phyloP scores from a whole-genome alignment of 805 yeast species.

The Ogataea glucozyma region DNA sequence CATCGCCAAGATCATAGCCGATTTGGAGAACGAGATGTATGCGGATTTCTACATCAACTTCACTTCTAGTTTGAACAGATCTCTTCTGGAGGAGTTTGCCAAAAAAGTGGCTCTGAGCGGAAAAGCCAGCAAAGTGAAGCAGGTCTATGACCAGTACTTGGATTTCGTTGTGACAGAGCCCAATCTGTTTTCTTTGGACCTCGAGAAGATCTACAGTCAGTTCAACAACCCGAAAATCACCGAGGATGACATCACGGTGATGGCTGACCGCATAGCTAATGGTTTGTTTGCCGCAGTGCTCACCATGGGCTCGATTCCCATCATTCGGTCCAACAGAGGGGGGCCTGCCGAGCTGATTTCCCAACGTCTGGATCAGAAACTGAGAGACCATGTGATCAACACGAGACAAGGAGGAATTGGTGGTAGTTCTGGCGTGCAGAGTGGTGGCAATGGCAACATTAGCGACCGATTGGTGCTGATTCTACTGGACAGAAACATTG shows the following conservation, averaged over 20 bases:
- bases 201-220: conserved; percentile 61
- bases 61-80: conserved; percentile 75
- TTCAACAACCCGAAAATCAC: conserved; percentile 71
- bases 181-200: conserved; percentile 77
- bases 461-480: conserved; percentile 72
- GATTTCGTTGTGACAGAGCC: conserved; percentile 94
- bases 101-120: conserved; percentile 73
- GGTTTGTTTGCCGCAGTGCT: conserved; percentile 81
- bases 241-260: conserved; percentile 69
- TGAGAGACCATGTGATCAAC: conserved; percentile 84
- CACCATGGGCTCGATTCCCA: conserved; percentile 79
- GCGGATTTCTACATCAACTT: conserved; percentile 82
- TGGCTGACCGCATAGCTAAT: conserved; percentile 71
- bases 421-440: no score
- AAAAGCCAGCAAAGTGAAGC: conserved; percentile 70
- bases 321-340: conserved; percentile 85
- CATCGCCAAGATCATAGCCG: conserved; percentile 65
- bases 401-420: conserved; percentile 45
- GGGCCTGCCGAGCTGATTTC: conserved; percentile 97
- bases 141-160: conserved; percentile 91
- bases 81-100: conserved; percentile 84
- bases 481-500: conserved; percentile 84
- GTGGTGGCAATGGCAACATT: no score
- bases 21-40: conserved; percentile 72
- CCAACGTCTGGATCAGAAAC: conserved; percentile 75